phyloP scores from a whole-genome alignment of 2,329 filamentous ascomycete species.

The Rhinocladiella similis region DNA sequence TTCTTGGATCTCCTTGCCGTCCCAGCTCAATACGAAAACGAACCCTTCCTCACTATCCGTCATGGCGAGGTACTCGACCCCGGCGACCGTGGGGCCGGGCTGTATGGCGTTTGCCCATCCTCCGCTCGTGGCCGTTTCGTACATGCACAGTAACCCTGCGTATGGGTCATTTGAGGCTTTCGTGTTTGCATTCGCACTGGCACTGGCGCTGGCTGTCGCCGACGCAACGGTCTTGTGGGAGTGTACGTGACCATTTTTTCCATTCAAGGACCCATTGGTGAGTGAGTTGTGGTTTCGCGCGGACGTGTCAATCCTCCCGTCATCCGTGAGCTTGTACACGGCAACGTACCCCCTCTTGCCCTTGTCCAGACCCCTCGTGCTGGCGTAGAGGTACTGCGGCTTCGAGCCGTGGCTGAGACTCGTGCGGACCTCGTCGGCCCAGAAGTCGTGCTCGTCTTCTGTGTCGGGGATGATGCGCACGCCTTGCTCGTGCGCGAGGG shows the following conservation, averaged over 20 bases:
- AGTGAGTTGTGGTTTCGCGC: no score
- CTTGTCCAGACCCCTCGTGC: slow-evolving; percentile 23
- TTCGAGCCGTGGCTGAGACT: slow-evolving; percentile 17
- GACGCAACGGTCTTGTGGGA: no score
- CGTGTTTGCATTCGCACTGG: not conserved
- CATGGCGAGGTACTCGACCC: slow-evolving; percentile 33
- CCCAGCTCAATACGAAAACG: slow-evolving; percentile 29
- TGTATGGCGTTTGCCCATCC: slow-evolving; percentile 32
- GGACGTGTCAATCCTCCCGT: slow-evolving; percentile 19
- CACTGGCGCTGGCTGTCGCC: no score
- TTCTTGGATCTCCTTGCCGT: slow-evolving; percentile 27
- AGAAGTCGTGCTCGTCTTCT: slow-evolving; percentile 20
- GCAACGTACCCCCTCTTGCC: slow-evolving; percentile 28
- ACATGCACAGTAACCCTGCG: slow-evolving; percentile 25
- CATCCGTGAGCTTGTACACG: slow-evolving; percentile 21
- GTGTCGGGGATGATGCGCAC: slow-evolving; percentile 26
- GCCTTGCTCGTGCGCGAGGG: slow-evolving; percentile 24
- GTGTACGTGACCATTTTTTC: no score
- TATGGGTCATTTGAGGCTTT: slow-evolving; percentile 12
- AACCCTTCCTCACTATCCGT: slow-evolving; percentile 30
- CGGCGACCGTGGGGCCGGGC: slow-evolving; percentile 29
- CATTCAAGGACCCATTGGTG: no score
- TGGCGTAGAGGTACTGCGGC: slow-evolving; percentile 29
- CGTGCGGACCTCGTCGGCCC: slow-evolving; percentile 32
- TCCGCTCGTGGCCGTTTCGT: slow-evolving; percentile 27